Base-by-base conservation (phyloP, 495 filamentous ascomycete genomes). In the Lophium mytilinum region DNA sequence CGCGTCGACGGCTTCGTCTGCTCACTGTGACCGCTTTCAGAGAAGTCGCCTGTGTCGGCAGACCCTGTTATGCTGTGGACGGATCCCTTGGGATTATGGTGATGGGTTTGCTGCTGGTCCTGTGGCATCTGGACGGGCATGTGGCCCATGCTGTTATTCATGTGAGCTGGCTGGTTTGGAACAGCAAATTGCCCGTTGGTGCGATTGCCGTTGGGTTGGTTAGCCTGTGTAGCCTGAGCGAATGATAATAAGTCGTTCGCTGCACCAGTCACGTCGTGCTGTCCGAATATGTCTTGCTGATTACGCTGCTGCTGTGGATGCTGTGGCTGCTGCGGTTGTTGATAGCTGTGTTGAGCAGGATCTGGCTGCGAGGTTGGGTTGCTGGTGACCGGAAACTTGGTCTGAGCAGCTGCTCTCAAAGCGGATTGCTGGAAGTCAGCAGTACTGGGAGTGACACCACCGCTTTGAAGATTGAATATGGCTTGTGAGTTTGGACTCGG, bases 361-460 rank as follows among this genome's bases (percentile, higher is more conserved):
- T 67, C 62, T 34, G 78, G 70, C 58, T 80, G 77, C 17, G 80
- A 78, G 12, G 77, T 79, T 14, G 73, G 72, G 52, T 68, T 75
- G 66, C 73, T 76, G 14, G 53, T 67, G 9, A 60, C 46, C 30
- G 72, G 48, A 52, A 61, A 70, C 57, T 73, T 78, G 55, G 73
- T 74, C 58, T 64, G 70, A 21, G 72, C 71, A 35, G 89, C 89
- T 9, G 89, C 88, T 12, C 66, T 87, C 73, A 96, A 72, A 2
- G 93, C 93, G 37, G 93, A 95, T 39, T 91, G 84, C 62, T 97
- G 93, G 64, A 98, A 98, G 63, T 98, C 93, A 50, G 95, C 75
- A 0, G 91, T 95, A 36, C 83, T 84, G 12, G 93, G 93, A 18
- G 93, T 98, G 11, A 90, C 83, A 48, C 85, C 86, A 52, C 87